A percentile compares a stretch with the other conserved stretches of the same genome.
Conservation (phyloP, 2,329 filamentous ascomycete species). For the Colletotrichum trifolii region DNA sequence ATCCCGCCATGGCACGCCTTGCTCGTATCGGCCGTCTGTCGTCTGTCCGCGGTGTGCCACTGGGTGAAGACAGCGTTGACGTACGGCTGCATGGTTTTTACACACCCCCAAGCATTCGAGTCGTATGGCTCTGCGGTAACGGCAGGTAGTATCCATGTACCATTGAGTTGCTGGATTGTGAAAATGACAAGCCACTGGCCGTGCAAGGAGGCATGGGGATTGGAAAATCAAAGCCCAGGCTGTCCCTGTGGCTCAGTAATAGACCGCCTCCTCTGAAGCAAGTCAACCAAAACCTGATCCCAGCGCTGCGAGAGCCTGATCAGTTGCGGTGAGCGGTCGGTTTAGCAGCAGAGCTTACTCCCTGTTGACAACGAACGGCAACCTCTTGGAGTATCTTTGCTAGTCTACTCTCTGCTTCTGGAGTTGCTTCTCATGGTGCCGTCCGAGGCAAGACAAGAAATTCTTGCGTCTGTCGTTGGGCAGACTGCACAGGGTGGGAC, state of each 20-base stretch:
- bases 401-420: neutral
- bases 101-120: slow-evolving; percentile 32
- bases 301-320: slow-evolving; percentile 22
- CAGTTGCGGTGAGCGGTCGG: slow-evolving; percentile 31
- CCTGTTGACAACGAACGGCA: slow-evolving; percentile 15
- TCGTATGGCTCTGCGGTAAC: slow-evolving; percentile 33
- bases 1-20: too few relatives aligned
- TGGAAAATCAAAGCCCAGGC: slow-evolving; percentile 10
- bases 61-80: neutral
- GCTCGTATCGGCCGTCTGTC: too few relatives aligned
- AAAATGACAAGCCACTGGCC: slow-evolving; percentile 27
- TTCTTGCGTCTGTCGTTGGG: slow-evolving; percentile 14
- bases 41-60: slow-evolving; percentile 5
- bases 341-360: slow-evolving; percentile 18
- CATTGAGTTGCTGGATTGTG: slow-evolving; percentile 26
- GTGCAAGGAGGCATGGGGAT: slow-evolving; percentile 24
- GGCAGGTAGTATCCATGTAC: slow-evolving; percentile 5
- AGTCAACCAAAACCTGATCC: slow-evolving; percentile 13
- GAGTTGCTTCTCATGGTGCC: too few relatives aligned
- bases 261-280: slow-evolving; percentile 30
- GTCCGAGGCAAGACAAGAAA: neutral
- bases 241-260: slow-evolving; percentile 33
- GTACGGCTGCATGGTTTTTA: slow-evolving; percentile 27
- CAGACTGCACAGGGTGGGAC: slow-evolving; percentile 16
- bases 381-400: too few relatives aligned